Evolutionary conservation across 2,329 filamentous ascomycete species (phyloP), one percentile per base, ranked within the genome.

Genomic region (Xylaria multiplex): DNA sequence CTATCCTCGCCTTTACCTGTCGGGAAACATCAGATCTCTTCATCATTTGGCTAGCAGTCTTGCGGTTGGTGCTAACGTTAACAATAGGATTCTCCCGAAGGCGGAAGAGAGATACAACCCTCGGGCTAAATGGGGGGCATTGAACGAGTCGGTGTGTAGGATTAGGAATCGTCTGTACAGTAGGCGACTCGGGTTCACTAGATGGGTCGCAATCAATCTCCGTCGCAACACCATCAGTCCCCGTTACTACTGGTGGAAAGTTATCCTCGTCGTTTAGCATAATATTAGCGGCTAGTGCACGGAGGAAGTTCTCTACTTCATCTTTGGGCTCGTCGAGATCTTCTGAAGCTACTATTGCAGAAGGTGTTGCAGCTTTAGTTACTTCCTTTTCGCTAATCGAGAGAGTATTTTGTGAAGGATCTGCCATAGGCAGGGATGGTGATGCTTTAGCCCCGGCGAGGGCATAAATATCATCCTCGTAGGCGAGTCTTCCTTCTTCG

Each of bases 401-500:
- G 37, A 32, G 2, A 22, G n/a, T 42, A 24, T 63, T 22, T 9
- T 24, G 49, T 32, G 35, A 30, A 49, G 13, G 16, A 42, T 46
- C 16, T 6, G n/a, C 13, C 5, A 8, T 30, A 30, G 13, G 37
- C 16, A 57, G 46, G 40, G 3, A 43, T 52, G 19, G 32, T 0
- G 52, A 53, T 62, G 43, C 35, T 45, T 58, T 56, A 22, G 49
- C 27, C 14, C 8, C 42, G 4, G 45, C 8, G 1, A 9, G 7
- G 5, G 9, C 11, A 46, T 66, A 58, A 16, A 59, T 43, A 24
- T 68, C 69, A 49, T 75, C 69, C 24, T 75, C 68, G 50, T 73
- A 75, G 7, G 70, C 66, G 53, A 75, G 69, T 57, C 73, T 71
- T 4, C 73, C 73, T 53, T 73, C 70, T 1, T 66, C n/a, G 11